These are phyloP conservation scores for Kentomonas sorsogonicus DNA, from an alignment of 208 protist genomes.

Conservation along the genomic window DNA sequence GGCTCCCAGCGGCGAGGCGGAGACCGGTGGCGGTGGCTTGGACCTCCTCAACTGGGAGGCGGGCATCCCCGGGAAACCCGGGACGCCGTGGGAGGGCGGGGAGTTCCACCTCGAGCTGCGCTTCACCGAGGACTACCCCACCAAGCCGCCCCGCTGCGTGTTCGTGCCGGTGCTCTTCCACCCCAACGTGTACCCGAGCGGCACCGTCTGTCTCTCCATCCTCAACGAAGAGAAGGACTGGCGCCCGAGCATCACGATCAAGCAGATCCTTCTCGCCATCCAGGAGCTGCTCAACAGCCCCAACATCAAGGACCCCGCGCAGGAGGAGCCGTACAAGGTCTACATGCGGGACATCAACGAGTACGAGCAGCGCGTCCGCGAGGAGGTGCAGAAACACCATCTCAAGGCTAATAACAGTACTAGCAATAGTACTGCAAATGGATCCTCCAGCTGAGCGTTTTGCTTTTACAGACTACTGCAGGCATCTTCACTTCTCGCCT, in stretches of 20 bases:
- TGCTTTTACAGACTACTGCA: neutral
- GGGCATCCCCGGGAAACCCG: slow-evolving; percentile 95
- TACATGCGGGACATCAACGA: slow-evolving; percentile 75
- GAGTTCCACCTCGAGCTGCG: slow-evolving; percentile 91
- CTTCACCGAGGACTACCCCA: slow-evolving; percentile 98
- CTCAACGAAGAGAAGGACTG: slow-evolving; percentile 99
- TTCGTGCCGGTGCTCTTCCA: slow-evolving; percentile 98
- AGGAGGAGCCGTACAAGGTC: slow-evolving; percentile 93
- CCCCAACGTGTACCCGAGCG: slow-evolving; percentile 98
- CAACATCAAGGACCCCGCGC: slow-evolving; percentile 97
- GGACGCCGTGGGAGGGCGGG: slow-evolving; percentile 95
- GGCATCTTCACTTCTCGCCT: neutral
- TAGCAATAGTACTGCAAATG: slow-evolving; percentile 9
- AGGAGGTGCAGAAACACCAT: slow-evolving; percentile 81
- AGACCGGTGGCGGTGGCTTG: slow-evolving; percentile 45
- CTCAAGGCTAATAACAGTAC: slow-evolving; percentile 15
- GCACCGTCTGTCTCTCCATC: slow-evolving; percentile 98
- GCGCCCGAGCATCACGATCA: slow-evolving; percentile 97
- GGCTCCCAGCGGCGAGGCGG: slow-evolving; percentile 2
- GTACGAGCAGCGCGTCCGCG: slow-evolving; percentile 82
- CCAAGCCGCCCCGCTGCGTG: slow-evolving; percentile 96
- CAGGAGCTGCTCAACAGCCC: slow-evolving; percentile 97
- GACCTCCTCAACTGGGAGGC: slow-evolving; percentile 97
- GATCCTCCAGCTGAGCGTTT: neutral
- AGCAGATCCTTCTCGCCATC: slow-evolving; percentile 98